Evolutionary conservation across 108 stramenopile species (phyloP).

Genomic region (Skeletonema costatum): DNA sequence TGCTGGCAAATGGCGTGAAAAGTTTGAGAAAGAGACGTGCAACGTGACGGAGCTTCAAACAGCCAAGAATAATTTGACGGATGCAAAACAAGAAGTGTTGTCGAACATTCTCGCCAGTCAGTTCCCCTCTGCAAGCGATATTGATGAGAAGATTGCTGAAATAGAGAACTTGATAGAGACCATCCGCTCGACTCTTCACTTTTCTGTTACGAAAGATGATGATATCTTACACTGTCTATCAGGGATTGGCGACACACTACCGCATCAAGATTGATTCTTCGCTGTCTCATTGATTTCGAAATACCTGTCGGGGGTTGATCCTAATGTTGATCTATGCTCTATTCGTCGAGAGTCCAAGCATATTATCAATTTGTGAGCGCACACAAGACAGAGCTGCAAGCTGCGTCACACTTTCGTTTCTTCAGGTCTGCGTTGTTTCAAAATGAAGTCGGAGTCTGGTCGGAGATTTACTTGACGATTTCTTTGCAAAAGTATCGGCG

Average conservation of each 20-base stretch:
- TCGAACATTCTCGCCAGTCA: neutral
- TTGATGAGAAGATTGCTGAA: neutral
- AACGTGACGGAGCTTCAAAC: neutral
- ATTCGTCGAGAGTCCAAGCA: neutral
- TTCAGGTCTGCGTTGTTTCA: conserved; percentile 19
- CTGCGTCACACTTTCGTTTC: conserved; percentile 4
- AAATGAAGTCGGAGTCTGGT: conserved; percentile 6
- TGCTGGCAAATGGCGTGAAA: neutral
- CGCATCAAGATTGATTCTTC: conserved; percentile 6
- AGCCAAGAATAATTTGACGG: neutral
- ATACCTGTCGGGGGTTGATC: neutral
- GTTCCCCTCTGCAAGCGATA: neutral
- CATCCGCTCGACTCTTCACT: neutral
- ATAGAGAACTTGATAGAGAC: neutral
- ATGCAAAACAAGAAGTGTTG: neutral
- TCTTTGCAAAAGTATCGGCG: neutral
- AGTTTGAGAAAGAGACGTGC: conserved; percentile 1
- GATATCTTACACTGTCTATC: neutral
- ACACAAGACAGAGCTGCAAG: conserved; percentile 6
- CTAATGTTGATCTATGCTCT: neutral
- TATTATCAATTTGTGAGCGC: neutral
- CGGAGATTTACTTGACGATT: conserved; percentile 11
- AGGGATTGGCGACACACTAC: conserved; percentile 5
- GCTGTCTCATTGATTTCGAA: conserved; percentile 6
- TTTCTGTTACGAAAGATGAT: neutral